Conservation (phyloP, 2,329 filamentous ascomycete species). For the Stachybotrys chartarum region DNA sequence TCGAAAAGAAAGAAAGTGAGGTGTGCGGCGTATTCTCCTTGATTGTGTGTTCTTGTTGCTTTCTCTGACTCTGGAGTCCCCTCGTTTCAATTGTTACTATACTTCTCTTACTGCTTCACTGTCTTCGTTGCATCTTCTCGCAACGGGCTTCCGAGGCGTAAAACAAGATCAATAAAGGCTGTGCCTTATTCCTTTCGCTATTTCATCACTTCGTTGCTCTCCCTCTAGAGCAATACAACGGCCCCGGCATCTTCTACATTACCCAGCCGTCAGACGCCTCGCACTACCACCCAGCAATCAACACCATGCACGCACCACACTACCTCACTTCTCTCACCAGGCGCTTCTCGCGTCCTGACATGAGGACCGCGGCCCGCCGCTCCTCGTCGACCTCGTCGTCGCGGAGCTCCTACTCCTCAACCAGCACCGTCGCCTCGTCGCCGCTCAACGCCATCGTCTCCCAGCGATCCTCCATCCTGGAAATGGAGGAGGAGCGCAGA, state of each 20-base stretch:
- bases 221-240: slow-evolving; percentile 1
- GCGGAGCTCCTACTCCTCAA: slow-evolving; percentile 30
- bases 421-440: slow-evolving; percentile 37
- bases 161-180: slow-evolving; percentile 5
- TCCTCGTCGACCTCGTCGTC: slow-evolving; percentile 36
- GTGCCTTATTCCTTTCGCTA: slow-evolving; percentile 1
- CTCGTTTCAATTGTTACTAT: background rate
- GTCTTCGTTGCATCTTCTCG: background rate
- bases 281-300: background rate
- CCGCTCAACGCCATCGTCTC: slow-evolving; percentile 51
- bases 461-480: slow-evolving; percentile 49
- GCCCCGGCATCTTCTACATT: background rate
- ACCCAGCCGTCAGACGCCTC: background rate
- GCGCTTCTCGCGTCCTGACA: slow-evolving; percentile 40
- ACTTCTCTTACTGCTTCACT: background rate
- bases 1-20: background rate
- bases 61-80: background rate
- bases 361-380: slow-evolving; percentile 45
- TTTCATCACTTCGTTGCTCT: slow-evolving; percentile 4
- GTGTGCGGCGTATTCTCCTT: background rate
- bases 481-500: slow-evolving; percentile 49
- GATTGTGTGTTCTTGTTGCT: background rate
- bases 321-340: slow-evolving; percentile 42
- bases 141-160: background rate
- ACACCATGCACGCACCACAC: background rate